A percentile compares a stretch with the other conserved stretches of the same genome.
phyloP scores from a whole-genome alignment of 2,329 filamentous ascomycete species.

The Aureobasidium subglaciale region DNA sequence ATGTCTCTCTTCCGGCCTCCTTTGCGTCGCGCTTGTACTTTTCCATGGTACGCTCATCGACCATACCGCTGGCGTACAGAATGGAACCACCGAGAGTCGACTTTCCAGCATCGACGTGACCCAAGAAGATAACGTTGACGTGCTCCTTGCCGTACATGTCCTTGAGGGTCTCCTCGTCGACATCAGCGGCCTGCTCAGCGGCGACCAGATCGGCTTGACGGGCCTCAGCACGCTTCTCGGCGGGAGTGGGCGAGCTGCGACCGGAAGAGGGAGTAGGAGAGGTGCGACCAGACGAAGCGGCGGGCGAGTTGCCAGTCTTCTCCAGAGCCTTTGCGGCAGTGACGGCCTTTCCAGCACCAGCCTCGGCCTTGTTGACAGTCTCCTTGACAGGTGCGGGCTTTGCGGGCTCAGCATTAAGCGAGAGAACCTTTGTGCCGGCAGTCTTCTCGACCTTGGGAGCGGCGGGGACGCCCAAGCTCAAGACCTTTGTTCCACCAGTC shows the following conservation, averaged over 20 bases:
- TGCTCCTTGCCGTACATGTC: conserved; percentile 95
- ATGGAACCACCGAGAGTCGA: conserved; percentile 92
- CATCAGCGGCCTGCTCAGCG: conserved; percentile 69
- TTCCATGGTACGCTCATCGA: conserved; percentile 96
- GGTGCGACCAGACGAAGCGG: conserved; percentile 57
- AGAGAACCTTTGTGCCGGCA: conserved; percentile 61
- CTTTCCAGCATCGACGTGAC: conserved; percentile 97
- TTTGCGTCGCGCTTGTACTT: conserved; percentile 98
- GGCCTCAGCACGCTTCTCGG: conserved; percentile 44
- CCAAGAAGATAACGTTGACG: conserved; percentile 95
- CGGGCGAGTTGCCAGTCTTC: conserved; percentile 66
- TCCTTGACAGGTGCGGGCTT: conserved; percentile 36
- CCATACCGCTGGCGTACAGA: conserved; percentile 91
- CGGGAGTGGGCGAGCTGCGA: conserved; percentile 62
- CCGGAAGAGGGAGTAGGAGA: conserved; percentile 80
- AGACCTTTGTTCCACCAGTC: conserved; percentile 56
- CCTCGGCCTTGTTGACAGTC: conserved; percentile 36
- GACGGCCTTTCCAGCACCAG: conserved; percentile 75
- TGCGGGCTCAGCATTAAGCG: conserved; percentile 44
- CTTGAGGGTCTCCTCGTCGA: conserved; percentile 78
- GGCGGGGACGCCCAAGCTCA: conserved; percentile 51
- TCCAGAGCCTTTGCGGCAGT: conserved; percentile 83
- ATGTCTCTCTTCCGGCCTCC: conserved; percentile 91
- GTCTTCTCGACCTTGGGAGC: conserved; percentile 48
- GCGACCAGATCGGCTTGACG: conserved; percentile 77